Conservation (phyloP, 768 basidiomycete genomes). For the Rhizopogon vesiculosus region DNA sequence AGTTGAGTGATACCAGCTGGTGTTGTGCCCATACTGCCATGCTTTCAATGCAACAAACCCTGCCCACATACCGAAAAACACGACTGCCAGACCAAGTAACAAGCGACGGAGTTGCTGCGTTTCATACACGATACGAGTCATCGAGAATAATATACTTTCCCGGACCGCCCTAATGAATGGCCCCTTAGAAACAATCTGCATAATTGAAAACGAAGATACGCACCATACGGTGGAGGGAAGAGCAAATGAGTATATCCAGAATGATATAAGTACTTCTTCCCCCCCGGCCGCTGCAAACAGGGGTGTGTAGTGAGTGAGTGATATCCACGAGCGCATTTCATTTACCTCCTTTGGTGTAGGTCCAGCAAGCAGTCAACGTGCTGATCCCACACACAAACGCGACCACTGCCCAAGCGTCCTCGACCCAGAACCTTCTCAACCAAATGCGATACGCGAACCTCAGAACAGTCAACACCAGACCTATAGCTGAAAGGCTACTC, state of each 20-base stretch:
- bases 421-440: slow-evolving; percentile 16
- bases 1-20: neutral
- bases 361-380: slow-evolving; percentile 6
- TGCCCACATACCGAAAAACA: slow-evolving; percentile 9
- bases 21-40: neutral
- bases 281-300: neutral
- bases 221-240: slow-evolving; percentile 11
- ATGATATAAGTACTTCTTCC: neutral
- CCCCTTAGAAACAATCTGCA: neutral
- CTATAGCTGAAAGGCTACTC: slow-evolving; percentile 2
- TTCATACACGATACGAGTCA: slow-evolving; percentile 12
- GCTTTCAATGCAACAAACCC: slow-evolving; percentile 1
- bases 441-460: slow-evolving; percentile 15
- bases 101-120: slow-evolving; percentile 7
- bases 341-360: slow-evolving; percentile 4
- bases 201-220: neutral
- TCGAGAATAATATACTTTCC: slow-evolving; percentile 15
- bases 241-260: slow-evolving; percentile 12
- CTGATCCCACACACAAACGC: slow-evolving; percentile 12
- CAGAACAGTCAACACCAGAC: slow-evolving; percentile 10
- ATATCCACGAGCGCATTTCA: neutral
- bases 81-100: slow-evolving; percentile 2
- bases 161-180: slow-evolving; percentile 13
- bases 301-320: neutral
- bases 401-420: slow-evolving; percentile 15